Conservation (phyloP, 2,329 filamentous ascomycete genomes). For the Calonectria pseudoturangicola region DNA sequence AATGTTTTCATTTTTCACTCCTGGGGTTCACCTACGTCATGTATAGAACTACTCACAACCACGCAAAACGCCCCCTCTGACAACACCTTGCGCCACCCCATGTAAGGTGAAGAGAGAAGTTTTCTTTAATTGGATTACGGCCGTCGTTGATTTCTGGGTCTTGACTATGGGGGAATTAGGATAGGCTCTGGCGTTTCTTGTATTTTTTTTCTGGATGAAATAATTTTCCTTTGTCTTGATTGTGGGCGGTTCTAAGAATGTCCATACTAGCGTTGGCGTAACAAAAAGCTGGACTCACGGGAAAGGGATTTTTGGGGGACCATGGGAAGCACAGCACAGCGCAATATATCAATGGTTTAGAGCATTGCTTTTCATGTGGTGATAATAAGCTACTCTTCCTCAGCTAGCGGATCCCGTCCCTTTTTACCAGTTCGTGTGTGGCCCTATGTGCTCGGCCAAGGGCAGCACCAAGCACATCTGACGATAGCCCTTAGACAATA, state of each 20-base stretch:
- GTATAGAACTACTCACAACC: slow-evolving; percentile 50
- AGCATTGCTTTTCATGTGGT: slow-evolving; percentile 14
- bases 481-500: neutral
- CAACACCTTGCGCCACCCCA: slow-evolving; percentile 34
- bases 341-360: slow-evolving; percentile 30
- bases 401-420: slow-evolving; percentile 2
- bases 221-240: slow-evolving; percentile 42
- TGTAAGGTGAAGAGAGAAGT: slow-evolving; percentile 30
- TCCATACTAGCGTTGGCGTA: slow-evolving; percentile 57
- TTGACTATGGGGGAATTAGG: slow-evolving; percentile 41
- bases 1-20: slow-evolving; percentile 43
- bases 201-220: slow-evolving; percentile 26
- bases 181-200: slow-evolving; percentile 47
- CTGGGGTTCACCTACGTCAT: slow-evolving; percentile 47
- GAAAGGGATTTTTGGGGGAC: slow-evolving; percentile 35
- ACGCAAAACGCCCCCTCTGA: slow-evolving; percentile 34
- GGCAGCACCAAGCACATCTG: neutral
- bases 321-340: slow-evolving; percentile 40
- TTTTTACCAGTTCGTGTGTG: neutral
- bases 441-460: neutral
- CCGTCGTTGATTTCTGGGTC: slow-evolving; percentile 37
- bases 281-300: slow-evolving; percentile 51
- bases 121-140: slow-evolving; percentile 42
- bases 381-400: neutral
- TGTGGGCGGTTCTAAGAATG: slow-evolving; percentile 50